Evolutionary conservation across 1,284 basidiomycete genomes (phyloP).

Genomic region (Garcileccinum viscosum): DNA sequence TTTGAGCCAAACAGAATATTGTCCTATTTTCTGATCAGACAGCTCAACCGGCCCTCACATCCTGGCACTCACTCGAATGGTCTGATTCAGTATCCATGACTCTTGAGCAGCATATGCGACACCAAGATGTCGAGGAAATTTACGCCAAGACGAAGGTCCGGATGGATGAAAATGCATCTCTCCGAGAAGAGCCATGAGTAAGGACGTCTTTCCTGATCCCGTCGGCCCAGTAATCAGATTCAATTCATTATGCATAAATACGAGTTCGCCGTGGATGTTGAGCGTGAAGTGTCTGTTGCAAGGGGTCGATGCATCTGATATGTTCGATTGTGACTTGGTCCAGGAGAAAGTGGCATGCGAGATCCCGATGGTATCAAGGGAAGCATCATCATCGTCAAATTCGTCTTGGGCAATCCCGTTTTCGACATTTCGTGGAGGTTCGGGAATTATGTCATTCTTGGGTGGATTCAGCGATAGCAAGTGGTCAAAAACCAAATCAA

Average conservation of each 20-base stretch:
- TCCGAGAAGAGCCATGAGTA: conserved; percentile 64
- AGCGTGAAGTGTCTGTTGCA: conserved; percentile 50
- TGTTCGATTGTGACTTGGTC: conserved; percentile 24
- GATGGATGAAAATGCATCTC: conserved; percentile 18
- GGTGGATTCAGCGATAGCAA: not conserved
- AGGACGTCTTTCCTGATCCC: conserved; percentile 57
- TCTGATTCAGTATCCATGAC: conserved; percentile 65
- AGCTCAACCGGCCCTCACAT: conserved; percentile 31
- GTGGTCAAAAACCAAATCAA: not conserved
- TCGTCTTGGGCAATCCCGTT: not conserved
- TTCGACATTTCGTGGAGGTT: conserved; percentile 11
- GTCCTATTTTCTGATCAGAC: conserved; percentile 6
- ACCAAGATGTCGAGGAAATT: conserved; percentile 60
- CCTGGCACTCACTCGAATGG: conserved; percentile 42
- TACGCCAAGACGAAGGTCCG: conserved; percentile 48
- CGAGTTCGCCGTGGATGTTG: conserved; percentile 55
- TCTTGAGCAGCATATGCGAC: conserved; percentile 71
- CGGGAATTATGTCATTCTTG: conserved; percentile 11
- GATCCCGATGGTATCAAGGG: conserved; percentile 36
- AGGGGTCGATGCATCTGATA: conserved; percentile 20
- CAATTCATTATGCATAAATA: conserved; percentile 62
- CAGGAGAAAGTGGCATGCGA: conserved; percentile 42
- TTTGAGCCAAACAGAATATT: conserved; percentile 19
- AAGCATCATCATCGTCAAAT: not conserved
- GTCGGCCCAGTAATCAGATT: conserved; percentile 72